Conservation (phyloP, 192 early-diverging fungal genomes). For the Oehlia diaphana region DNA sequence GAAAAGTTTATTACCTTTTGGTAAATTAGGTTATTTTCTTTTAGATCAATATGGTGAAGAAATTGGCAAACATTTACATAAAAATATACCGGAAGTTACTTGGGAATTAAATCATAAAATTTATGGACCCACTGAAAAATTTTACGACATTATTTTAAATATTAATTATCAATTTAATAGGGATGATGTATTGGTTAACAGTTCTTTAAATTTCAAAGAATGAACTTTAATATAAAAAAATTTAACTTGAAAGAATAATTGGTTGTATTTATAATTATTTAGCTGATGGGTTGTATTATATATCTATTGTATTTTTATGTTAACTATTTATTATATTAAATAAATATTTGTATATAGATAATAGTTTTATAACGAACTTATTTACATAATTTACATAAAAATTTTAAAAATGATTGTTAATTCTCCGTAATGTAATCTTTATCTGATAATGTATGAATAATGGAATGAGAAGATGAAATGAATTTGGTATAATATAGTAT, state of each 20-base stretch:
- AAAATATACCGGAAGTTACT: background rate
- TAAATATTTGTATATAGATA: background rate
- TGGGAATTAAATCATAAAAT: constrained; percentile 15
- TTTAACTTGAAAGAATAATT: background rate
- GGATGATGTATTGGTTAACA: background rate
- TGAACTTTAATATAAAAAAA: background rate
- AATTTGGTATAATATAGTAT: no score
- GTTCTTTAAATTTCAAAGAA: background rate
- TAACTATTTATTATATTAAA: background rate
- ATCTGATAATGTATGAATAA: no score
- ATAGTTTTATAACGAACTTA: no score
- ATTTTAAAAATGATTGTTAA: no score
- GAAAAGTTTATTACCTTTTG: background rate
- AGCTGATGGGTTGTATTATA: no score
- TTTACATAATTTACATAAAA: no score
- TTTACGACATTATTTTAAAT: constrained; percentile 3
- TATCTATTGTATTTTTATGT: no score
- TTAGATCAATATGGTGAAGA: background rate
- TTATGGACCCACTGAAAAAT: constrained; percentile 1
- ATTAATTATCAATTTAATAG: constrained; percentile 9
- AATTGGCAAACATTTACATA: background rate
- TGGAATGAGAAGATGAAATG: no score
- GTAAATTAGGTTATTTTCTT: constrained; percentile 2
- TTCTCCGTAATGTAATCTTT: no score
- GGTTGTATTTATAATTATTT: no score